Conservation (phyloP, 2,329 filamentous ascomycete species). For the Pseudogymnoascus sp. region DNA sequence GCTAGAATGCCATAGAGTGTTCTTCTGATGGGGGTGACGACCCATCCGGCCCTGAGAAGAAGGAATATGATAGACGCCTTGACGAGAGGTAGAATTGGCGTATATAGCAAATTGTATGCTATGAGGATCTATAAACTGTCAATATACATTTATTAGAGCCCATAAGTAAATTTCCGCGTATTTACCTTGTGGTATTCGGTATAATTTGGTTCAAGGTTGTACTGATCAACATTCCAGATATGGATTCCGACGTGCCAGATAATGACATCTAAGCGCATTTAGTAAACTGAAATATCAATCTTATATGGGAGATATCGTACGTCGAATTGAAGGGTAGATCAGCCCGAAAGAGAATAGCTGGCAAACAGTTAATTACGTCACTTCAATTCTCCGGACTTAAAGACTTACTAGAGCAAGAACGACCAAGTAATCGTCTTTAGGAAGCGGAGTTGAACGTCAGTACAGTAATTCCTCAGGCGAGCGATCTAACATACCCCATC, state of each 20-base stretch:
- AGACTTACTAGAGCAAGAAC: background rate
- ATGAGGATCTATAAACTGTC: slow-evolving; percentile 4
- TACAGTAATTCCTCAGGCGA: background rate
- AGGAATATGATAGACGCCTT: background rate
- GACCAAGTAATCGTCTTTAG: background rate
- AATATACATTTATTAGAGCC: background rate
- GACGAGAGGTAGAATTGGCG: slow-evolving; percentile 1
- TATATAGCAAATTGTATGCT: slow-evolving; percentile 5
- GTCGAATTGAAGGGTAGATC: slow-evolving; percentile 2
- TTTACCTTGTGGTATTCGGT: slow-evolving; percentile 2
- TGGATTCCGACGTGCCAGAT: slow-evolving; percentile 6
- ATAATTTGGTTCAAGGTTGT: background rate
- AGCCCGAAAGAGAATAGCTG: background rate
- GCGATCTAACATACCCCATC: background rate
- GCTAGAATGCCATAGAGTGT: background rate
- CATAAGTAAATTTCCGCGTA: background rate
- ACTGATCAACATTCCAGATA: slow-evolving; percentile 1
- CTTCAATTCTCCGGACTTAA: background rate
- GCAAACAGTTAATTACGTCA: background rate
- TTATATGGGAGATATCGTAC: background rate
- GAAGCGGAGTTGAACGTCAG: background rate
- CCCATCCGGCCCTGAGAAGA: slow-evolving; percentile 1
- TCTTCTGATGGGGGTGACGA: background rate
- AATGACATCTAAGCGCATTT: background rate
- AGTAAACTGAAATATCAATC: background rate